Percentiles rank a stretch among this genome's conserved stretches.
Conservation (phyloP, 768 basidiomycete genomes). For the Leccinum subtestaceum region DNA sequence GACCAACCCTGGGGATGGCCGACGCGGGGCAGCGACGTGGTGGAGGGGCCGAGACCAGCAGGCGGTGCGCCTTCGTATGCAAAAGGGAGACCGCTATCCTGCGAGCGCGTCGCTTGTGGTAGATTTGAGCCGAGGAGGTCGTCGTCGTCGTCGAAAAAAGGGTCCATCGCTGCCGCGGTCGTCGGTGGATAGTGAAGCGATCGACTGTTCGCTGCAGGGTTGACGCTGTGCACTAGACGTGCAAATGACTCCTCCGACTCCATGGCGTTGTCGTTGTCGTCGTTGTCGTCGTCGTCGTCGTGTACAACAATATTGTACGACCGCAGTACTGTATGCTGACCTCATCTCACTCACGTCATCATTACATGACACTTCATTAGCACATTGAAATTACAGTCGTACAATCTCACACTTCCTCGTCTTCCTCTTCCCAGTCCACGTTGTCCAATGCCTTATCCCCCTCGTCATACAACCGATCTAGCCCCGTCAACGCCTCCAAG, state of each 20-base stretch:
- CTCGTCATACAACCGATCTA: conserved; percentile 74
- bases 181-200: conserved; percentile 53
- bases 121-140: conserved; percentile 33
- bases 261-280: conserved; percentile 15
- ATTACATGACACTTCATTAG: neutral
- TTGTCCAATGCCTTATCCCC: conserved; percentile 67
- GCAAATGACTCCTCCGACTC: conserved; percentile 30
- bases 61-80: conserved; percentile 57
- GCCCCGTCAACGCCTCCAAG: conserved; percentile 71
- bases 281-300: conserved; percentile 11
- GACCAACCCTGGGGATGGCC: conserved; percentile 69
- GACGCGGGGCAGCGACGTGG: conserved; percentile 36
- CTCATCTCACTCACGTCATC: neutral
- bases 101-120: conserved; percentile 37
- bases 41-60: conserved; percentile 54
- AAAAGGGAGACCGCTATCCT: conserved; percentile 55
- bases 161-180: conserved; percentile 50
- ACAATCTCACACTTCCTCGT: neutral
- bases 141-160: conserved; percentile 82
- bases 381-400: neutral
- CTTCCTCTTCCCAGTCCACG: conserved; percentile 77
- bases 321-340: conserved; percentile 6
- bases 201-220: conserved; percentile 22
- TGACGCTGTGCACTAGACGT: conserved; percentile 24
- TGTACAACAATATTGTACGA: neutral